phyloP scores from a whole-genome alignment of 352 stramenopile genomes.

The Globisporangium perplexum region DNA sequence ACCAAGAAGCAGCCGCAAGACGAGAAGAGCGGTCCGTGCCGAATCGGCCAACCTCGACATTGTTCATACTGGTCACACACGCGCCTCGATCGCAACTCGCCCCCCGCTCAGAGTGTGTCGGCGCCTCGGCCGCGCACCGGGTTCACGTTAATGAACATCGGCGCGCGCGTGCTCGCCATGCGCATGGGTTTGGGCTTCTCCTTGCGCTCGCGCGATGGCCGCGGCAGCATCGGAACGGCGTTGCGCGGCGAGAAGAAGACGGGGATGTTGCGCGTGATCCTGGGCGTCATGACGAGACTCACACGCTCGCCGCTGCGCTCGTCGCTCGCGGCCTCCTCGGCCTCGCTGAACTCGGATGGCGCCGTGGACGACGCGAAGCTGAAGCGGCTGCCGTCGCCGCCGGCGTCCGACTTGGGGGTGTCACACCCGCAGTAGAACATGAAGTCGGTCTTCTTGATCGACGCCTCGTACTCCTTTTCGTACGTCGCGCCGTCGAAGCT shows the following conservation, averaged over 20 bases:
- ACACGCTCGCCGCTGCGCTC: conserved; percentile 8
- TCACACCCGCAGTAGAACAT: conserved; percentile 53
- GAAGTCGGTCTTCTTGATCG: conserved; percentile 32
- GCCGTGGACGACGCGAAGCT: conserved; percentile 16
- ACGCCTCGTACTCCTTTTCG: conserved; percentile 27
- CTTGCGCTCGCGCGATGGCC: conserved; percentile 8
- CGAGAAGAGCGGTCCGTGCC: no score
- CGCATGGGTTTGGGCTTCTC: conserved; percentile 10
- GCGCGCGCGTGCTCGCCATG: conserved; percentile 5
- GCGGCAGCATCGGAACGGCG: conserved; percentile 22
- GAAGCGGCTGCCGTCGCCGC: conserved; percentile 31
- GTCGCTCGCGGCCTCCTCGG: conserved; percentile 8
- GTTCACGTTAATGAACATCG: conserved; percentile 12
- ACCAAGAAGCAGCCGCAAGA: neutral
- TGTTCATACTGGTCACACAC: neutral
- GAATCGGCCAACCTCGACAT: no score
- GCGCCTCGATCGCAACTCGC: no score
- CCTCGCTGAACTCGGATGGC: conserved; percentile 10
- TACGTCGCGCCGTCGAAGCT: conserved; percentile 21
- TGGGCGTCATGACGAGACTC: conserved; percentile 21
- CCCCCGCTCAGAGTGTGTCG: conserved; percentile 13
- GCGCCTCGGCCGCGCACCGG: conserved; percentile 5
- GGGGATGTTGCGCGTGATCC: conserved; percentile 43
- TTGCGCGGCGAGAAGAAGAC: conserved; percentile 49
- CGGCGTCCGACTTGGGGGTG: conserved; percentile 26